Evolutionary conservation across 371 early-diverging fungal species (phyloP).

Genomic region (Lichtheimia ornata): DNA sequence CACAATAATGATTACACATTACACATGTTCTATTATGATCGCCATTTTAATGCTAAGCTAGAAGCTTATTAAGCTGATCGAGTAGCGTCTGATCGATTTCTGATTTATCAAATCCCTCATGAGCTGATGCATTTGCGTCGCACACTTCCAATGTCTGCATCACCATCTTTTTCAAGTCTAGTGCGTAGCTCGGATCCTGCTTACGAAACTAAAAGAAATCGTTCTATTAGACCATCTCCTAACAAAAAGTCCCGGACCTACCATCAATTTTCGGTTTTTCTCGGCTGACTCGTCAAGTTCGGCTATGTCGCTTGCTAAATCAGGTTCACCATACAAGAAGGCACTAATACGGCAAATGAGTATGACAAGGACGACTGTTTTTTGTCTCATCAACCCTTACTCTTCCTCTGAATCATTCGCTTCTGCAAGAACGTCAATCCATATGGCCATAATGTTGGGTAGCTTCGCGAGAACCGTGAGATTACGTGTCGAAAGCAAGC

Average conservation of each 20-base stretch:
- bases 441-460: slow-evolving; percentile 58
- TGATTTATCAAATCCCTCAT: slow-evolving; percentile 15
- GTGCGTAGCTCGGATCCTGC: slow-evolving; percentile 60
- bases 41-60: slow-evolving; percentile 9
- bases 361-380: neutral
- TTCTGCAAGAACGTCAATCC: slow-evolving; percentile 68
- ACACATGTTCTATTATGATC: too few species aligned
- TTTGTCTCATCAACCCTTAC: slow-evolving; percentile 27
- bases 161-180: slow-evolving; percentile 52
- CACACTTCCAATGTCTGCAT: slow-evolving; percentile 46
- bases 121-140: slow-evolving; percentile 26
- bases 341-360: slow-evolving; percentile 32
- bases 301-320: slow-evolving; percentile 55
- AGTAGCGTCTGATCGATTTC: slow-evolving; percentile 56
- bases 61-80: slow-evolving; percentile 31
- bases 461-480: slow-evolving; percentile 45
- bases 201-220: slow-evolving; percentile 38
- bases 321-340: slow-evolving; percentile 66
- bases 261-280: slow-evolving; percentile 40
- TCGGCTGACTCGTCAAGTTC: slow-evolving; percentile 62
- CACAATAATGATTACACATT: too few species aligned
- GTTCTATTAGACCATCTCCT: slow-evolving; percentile 8
- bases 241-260: slow-evolving; percentile 14
- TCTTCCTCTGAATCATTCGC: slow-evolving; percentile 62
- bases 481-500: slow-evolving; percentile 58